Percentiles rank a stretch among this genome's conserved stretches.
Evolutionary conservation across 345 rosid species (phyloP).

Genomic region (Populus alba): DNA sequence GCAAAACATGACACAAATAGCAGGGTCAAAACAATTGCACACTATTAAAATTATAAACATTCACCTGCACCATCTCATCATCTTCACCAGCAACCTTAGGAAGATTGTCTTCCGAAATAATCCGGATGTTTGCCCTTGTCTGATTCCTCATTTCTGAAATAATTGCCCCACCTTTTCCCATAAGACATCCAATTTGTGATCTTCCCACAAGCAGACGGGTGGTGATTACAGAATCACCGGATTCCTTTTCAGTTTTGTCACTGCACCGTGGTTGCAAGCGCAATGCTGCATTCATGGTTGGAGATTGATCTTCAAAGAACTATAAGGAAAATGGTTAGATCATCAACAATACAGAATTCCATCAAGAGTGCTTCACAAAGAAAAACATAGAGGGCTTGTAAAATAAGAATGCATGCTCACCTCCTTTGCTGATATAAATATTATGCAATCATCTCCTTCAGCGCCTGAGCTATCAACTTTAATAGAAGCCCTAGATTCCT

Average conservation of each 20-base stretch:
- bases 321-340: slow-evolving; percentile 1
- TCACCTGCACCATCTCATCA: slow-evolving; percentile 41
- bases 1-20: background rate
- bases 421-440: slow-evolving; percentile 37
- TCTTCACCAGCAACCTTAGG: slow-evolving; percentile 34
- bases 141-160: slow-evolving; percentile 36
- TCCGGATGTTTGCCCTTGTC: slow-evolving; percentile 35
- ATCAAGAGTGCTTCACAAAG: background rate
- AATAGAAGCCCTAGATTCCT: slow-evolving; percentile 34
- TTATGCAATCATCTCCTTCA: slow-evolving; percentile 38
- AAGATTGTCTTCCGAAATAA: slow-evolving; percentile 28
- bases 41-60: background rate
- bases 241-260: slow-evolving; percentile 35
- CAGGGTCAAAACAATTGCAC: background rate
- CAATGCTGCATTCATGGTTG: slow-evolving; percentile 34
- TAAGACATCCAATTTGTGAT: slow-evolving; percentile 37
- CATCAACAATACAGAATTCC: background rate
- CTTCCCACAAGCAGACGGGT: slow-evolving; percentile 34
- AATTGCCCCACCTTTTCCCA: slow-evolving; percentile 40
- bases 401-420: slow-evolving; percentile 10
- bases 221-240: slow-evolving; percentile 35
- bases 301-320: slow-evolving; percentile 32
- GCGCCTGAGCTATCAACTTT: slow-evolving; percentile 37
- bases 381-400: background rate
- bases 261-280: slow-evolving; percentile 38